Percentiles rank a stretch among this genome's conserved stretches.
Evolutionary conservation across 352 stramenopile genomes (phyloP).

Genomic region (Globisporangium ultimum): DNA sequence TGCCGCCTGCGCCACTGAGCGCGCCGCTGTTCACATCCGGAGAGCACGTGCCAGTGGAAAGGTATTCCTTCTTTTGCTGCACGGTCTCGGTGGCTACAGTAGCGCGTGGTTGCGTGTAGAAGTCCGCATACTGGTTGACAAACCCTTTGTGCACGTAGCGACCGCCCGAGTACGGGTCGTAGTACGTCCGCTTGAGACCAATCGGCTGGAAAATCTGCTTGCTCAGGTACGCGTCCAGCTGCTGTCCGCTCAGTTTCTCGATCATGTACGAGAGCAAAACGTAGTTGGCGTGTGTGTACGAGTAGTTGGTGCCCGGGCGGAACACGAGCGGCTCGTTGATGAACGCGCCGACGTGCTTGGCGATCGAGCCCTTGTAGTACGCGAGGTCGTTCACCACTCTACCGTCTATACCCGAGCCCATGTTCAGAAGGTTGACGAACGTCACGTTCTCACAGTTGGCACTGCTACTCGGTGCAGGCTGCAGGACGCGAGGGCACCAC

Average conservation of each 20-base stretch:
- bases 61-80: slow-evolving; percentile 13
- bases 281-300: slow-evolving; percentile 51
- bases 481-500: slow-evolving; percentile 41
- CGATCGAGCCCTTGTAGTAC: slow-evolving; percentile 28
- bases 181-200: slow-evolving; percentile 39
- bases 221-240: slow-evolving; percentile 36
- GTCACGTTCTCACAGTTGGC: slow-evolving; percentile 40
- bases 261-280: slow-evolving; percentile 59
- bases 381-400: slow-evolving; percentile 13
- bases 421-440: slow-evolving; percentile 63
- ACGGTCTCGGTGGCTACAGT: slow-evolving; percentile 1
- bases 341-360: slow-evolving; percentile 34
- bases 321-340: slow-evolving; percentile 56
- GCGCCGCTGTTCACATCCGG: slow-evolving; percentile 33
- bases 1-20: slow-evolving; percentile 27
- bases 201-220: slow-evolving; percentile 33
- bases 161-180: slow-evolving; percentile 37
- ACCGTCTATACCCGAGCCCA: slow-evolving; percentile 48
- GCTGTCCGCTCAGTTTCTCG: slow-evolving; percentile 48
- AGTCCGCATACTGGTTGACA: slow-evolving; percentile 55
- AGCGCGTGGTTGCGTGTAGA: slow-evolving; percentile 28
- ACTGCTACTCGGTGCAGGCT: background rate
- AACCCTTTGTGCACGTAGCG: slow-evolving; percentile 24
- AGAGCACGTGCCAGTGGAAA: slow-evolving; percentile 48
- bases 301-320: slow-evolving; percentile 42